phyloP scores from a whole-genome alignment of 2,329 filamentous ascomycete genomes.

The Ophiostoma montium region DNA sequence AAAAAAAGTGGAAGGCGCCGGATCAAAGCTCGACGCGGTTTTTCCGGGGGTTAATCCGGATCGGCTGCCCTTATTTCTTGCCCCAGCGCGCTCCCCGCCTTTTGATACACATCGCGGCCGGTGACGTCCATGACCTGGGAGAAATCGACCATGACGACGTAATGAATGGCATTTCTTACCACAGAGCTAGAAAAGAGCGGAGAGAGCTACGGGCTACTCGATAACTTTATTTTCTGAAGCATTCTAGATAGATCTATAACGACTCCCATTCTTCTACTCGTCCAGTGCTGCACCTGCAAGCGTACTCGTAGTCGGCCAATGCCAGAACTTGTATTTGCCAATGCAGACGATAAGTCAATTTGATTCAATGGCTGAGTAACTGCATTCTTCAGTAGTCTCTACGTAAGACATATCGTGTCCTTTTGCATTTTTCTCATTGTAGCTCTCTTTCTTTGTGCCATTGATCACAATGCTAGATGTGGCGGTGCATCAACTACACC shows the following conservation, averaged over 20 bases:
- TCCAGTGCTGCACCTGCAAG: too few species aligned
- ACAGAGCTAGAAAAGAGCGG: not conserved
- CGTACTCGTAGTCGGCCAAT: too few species aligned
- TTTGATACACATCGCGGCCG: constrained; percentile 16
- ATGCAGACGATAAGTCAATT: too few species aligned
- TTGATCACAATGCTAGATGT: too few species aligned
- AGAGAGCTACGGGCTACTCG: not conserved
- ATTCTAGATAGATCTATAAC: not conserved
- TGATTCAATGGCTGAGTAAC: too few species aligned
- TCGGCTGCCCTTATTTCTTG: constrained; percentile 19
- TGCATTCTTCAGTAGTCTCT: too few species aligned
- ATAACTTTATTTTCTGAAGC: not conserved
- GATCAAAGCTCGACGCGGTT: constrained; percentile 11
- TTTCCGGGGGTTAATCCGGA: constrained; percentile 15
- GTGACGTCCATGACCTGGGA: not conserved
- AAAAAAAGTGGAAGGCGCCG: constrained; percentile 9
- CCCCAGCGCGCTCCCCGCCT: constrained; percentile 14
- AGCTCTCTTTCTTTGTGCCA: too few species aligned
- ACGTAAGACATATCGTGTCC: too few species aligned
- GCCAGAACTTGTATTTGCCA: too few species aligned
- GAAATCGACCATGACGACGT: constrained; percentile 2
- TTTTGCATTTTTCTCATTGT: too few species aligned
- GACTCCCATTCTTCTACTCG: not conserved
- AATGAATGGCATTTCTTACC: not conserved
- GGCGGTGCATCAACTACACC: too few species aligned